These are phyloP conservation scores for Paramecium tetraurelia DNA, from an alignment of 73 alveolate genomes.

Conservation along the genomic window DNA sequence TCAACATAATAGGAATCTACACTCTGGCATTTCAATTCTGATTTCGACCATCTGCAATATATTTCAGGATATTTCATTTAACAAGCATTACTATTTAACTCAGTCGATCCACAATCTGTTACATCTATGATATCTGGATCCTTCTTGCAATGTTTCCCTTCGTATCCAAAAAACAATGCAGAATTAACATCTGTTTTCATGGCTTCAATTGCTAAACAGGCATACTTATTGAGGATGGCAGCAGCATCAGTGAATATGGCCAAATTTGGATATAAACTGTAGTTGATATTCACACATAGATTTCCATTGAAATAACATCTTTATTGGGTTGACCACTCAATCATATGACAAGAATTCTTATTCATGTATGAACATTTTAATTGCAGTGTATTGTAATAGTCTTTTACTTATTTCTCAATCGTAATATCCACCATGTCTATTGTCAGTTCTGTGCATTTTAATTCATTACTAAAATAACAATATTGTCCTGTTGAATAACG, in stretches of 20 bases:
- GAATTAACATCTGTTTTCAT: not conserved
- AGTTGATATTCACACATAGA: not conserved
- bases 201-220: not conserved
- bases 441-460: constrained; percentile 2
- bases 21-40: not conserved
- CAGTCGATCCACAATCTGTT: constrained; percentile 4
- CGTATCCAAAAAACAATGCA: not conserved
- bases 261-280: not conserved
- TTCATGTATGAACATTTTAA: constrained; percentile 18
- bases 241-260: not conserved
- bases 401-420: not conserved
- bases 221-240: not conserved
- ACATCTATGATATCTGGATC: not conserved
- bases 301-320: not conserved
- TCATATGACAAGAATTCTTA: constrained; percentile 27
- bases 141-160: not conserved
- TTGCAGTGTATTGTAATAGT: not conserved
- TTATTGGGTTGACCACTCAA: constrained; percentile 23
- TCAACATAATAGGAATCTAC: not conserved
- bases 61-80: not conserved
- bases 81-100: constrained; percentile 23
- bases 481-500: not conserved
- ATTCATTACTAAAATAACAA: constrained; percentile 21
- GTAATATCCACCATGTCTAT: not conserved
- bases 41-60: not conserved